Evolutionary conservation across 1,284 basidiomycete species (phyloP).

Genomic region (Chalciporus sp.): DNA sequence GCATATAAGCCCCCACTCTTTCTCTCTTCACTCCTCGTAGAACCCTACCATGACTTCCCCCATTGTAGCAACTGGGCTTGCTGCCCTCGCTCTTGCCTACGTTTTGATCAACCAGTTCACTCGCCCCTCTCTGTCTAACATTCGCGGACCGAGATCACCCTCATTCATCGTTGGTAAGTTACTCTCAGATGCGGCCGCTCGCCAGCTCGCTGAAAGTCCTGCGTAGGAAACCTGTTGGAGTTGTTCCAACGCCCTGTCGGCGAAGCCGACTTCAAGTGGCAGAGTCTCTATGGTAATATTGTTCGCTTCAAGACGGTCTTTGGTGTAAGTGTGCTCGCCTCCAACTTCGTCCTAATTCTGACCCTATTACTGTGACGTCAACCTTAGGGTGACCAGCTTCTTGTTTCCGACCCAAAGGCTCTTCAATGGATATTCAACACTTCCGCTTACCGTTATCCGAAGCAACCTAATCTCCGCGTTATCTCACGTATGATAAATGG

Average conservation of each 20-base stretch:
- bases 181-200: background rate
- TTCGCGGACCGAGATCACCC: constrained; percentile 35
- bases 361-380: background rate
- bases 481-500: constrained; percentile 37
- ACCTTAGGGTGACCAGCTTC: constrained; percentile 28
- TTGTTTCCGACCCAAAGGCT: constrained; percentile 43
- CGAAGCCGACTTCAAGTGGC: constrained; percentile 34
- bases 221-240: constrained; percentile 27
- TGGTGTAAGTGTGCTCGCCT: constrained; percentile 18
- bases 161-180: constrained; percentile 35
- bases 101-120: constrained; percentile 13
- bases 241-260: constrained; percentile 27
- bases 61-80: constrained; percentile 3
- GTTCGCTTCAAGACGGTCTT: constrained; percentile 32
- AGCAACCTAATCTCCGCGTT: constrained; percentile 36
- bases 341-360: background rate
- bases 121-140: constrained; percentile 24
- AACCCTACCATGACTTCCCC: constrained; percentile 12
- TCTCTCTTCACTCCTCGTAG: background rate
- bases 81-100: constrained; percentile 19
- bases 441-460: constrained; percentile 43
- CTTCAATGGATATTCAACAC: constrained; percentile 44
- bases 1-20: constrained; percentile 13
- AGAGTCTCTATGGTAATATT: constrained; percentile 30
- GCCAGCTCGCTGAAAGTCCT: background rate